Conservation (phyloP, 192 early-diverging fungal species). For the Coemansia guatemalensis region DNA sequence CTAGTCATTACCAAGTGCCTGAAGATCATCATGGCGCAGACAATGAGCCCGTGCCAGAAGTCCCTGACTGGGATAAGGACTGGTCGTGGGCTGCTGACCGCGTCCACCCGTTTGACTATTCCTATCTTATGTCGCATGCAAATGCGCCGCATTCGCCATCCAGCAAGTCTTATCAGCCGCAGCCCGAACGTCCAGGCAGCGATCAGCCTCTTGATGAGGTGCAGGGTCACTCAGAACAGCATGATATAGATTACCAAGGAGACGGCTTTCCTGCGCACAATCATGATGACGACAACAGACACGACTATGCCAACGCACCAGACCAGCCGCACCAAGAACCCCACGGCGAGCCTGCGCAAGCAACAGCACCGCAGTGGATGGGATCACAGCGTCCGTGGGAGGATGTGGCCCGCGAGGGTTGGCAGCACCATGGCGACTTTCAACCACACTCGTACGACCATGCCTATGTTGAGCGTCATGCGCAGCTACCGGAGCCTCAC, state of each 20-base stretch:
- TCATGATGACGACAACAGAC: neutral
- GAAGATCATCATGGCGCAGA: neutral
- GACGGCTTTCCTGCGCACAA: neutral
- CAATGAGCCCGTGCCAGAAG: slow-evolving; percentile 18
- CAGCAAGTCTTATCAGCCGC: neutral
- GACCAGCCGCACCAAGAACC: slow-evolving; percentile 3
- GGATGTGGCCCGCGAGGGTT: slow-evolving; percentile 56
- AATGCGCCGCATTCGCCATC: neutral
- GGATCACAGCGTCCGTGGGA: slow-evolving; percentile 59
- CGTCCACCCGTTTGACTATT: slow-evolving; percentile 51
- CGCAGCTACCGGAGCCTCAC: neutral
- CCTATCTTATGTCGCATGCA: slow-evolving; percentile 32
- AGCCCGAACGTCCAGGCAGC: neutral
- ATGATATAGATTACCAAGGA: too few relatives aligned
- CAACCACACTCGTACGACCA: slow-evolving; percentile 54
- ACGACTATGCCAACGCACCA: neutral
- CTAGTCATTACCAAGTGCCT: too few relatives aligned
- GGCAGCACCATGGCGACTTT: slow-evolving; percentile 52
- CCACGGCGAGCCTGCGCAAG: neutral
- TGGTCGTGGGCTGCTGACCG: slow-evolving; percentile 54
- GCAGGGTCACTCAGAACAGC: too few relatives aligned
- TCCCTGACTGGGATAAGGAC: slow-evolving; percentile 55
- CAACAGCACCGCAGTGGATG: slow-evolving; percentile 41
- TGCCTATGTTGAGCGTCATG: slow-evolving; percentile 51
- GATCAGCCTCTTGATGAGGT: neutral